Evolutionary conservation across 73 alveolate genomes (phyloP), one percentile per base, ranked within the genome.

Genomic region (Blepharisma japonicum): DNA sequence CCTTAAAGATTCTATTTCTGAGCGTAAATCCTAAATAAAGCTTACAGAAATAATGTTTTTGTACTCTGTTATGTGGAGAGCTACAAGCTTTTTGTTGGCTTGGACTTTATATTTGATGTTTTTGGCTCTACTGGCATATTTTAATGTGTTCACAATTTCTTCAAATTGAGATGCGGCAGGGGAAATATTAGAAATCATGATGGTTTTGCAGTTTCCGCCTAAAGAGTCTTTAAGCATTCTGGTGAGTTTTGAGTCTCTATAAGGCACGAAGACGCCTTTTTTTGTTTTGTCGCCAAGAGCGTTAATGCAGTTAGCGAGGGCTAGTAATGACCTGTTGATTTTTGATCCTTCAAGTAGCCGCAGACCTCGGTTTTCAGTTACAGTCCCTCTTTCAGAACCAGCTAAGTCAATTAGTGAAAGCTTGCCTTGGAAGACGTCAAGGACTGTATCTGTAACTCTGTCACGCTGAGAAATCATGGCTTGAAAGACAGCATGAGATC

Each of bases 171-270:
- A 70, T 61, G 91, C 80, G 77, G 88, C 84, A 27, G 98, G 98
- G 81, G 94, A 84, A 38, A 94, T 90, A 11, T 93, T 91, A 5
- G 97, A 96, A 39, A 94, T 91, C 98, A 94, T 94, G 49, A 88
- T 93, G 8, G 98, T 94, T 83, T 86, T 93, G 50, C 98, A 93
- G 80, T 93, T 93, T 4, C 98, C 98, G 23, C 98, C 98, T 21
- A 93, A 81, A 5, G 97, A 90, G 78, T 93, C 98, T 71, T 93
- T 88, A 32, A 94, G 85, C 68, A 94, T 66, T 77, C 98, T 82
- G 2, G 98, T 94, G 55, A 94, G 90, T 71, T 94, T 94, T 0
- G 95, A 86, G 72, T 89, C 96, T 67, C 98, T 81, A 82, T 86
- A 94, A 68, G 96, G 97, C 32, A 94, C 92, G 77, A 88, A 91